Percentiles rank a stretch among this genome's conserved stretches.
phyloP scores from a whole-genome alignment of 805 yeast species.

The Candida yuanshanica region DNA sequence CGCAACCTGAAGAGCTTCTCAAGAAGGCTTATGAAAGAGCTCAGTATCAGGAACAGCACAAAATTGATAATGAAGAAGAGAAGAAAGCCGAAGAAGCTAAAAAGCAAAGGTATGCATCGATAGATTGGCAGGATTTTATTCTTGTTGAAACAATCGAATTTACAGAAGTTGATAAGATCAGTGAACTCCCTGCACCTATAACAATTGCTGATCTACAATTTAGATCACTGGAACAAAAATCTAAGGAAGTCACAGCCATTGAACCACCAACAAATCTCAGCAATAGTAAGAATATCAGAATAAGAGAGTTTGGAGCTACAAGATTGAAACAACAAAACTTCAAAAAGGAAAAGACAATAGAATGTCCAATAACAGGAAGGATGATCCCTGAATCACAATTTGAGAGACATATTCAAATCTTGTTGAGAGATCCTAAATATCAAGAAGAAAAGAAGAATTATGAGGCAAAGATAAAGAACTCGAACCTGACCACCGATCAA shows the following conservation, averaged over 20 bases:
- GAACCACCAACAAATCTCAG: conserved; percentile 14
- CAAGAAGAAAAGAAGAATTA: conserved; percentile 57
- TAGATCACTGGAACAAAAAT: conserved; percentile 41
- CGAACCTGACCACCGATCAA: conserved; percentile 49
- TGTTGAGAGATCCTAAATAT: conserved; percentile 74
- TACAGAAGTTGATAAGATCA: conserved; percentile 51
- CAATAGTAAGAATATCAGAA: conserved; percentile 36
- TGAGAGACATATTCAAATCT: conserved; percentile 61
- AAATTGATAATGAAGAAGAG: conserved; percentile 31
- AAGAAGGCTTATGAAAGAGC: conserved; percentile 52
- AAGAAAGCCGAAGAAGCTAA: conserved; percentile 28
- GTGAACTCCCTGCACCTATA: conserved; percentile 49
- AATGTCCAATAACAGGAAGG: conserved; percentile 77
- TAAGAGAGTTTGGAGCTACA: conserved; percentile 67
- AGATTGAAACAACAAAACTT: conserved; percentile 33
- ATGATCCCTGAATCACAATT: conserved; percentile 65
- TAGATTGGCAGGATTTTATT: conserved; percentile 84
- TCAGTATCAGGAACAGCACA: conserved; percentile 36
- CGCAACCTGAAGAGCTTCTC: conserved; percentile 30
- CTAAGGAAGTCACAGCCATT: conserved; percentile 14
- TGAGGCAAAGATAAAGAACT: conserved; percentile 46
- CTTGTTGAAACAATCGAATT: conserved; percentile 67
- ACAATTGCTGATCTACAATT: conserved; percentile 52
- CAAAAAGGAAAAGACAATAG: conserved; percentile 36
- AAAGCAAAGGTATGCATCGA: conserved; percentile 58